Evolutionary conservation across 1,284 basidiomycete species (phyloP).

Genomic region (Ceratobasidium sp.): DNA sequence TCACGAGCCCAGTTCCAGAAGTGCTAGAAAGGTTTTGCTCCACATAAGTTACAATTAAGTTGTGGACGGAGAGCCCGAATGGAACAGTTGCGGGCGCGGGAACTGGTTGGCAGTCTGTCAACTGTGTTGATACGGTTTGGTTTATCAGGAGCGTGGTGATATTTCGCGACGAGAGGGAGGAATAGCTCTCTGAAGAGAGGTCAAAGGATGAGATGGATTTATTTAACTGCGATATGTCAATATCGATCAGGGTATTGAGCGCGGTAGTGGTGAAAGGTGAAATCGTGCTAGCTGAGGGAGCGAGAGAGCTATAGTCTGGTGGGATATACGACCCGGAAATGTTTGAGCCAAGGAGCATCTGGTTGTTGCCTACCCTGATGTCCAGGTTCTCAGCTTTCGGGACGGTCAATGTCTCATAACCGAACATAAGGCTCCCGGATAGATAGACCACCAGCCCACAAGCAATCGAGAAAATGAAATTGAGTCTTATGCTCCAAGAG

Average conservation of each 20-base stretch:
- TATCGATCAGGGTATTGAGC: neutral
- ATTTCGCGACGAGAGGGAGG: neutral
- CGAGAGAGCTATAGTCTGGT: constrained; percentile 13
- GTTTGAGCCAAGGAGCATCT: constrained; percentile 7
- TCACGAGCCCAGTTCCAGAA: neutral
- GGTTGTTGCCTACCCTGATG: neutral
- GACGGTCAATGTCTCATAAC: neutral
- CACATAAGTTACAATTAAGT: neutral
- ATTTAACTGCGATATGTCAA: neutral
- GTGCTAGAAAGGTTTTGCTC: constrained; percentile 1
- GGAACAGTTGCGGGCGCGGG: neutral
- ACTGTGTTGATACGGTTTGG: neutral
- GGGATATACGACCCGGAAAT: neutral
- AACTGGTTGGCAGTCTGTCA: constrained; percentile 8
- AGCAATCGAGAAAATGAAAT: neutral
- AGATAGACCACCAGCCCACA: constrained; percentile 3
- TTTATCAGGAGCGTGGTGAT: neutral
- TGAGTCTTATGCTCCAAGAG: neutral
- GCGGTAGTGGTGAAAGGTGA: neutral
- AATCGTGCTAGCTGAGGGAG: neutral
- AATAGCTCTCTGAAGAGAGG: neutral
- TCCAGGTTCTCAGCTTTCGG: neutral
- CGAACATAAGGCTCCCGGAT: constrained; percentile 9
- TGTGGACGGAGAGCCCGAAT: neutral
- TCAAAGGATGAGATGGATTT: neutral